A percentile compares a stretch with the other conserved stretches of the same genome.
These are phyloP conservation scores for Wickerhamia fluorescens DNA, from an alignment of 805 yeast genomes.

Conservation along the genomic window DNA sequence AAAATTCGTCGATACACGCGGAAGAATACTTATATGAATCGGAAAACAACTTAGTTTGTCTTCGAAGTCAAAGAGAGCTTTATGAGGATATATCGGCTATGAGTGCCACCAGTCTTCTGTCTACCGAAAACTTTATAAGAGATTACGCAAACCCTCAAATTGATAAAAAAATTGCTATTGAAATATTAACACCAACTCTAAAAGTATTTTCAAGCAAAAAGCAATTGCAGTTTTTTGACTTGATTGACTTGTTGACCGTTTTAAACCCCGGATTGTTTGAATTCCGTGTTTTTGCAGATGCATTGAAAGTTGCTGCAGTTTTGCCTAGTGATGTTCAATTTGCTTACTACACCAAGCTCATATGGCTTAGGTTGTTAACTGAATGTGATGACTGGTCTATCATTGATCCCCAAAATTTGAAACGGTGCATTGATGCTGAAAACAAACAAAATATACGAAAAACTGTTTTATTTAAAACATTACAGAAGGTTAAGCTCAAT, in stretches of 20 bases:
- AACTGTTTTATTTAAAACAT: conserved; percentile 41
- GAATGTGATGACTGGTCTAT: conserved; percentile 45
- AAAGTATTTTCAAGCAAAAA: conserved; percentile 27
- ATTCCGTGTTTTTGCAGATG: conserved; percentile 25
- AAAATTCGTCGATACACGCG: conserved; percentile 3
- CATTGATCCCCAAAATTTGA: conserved; percentile 26
- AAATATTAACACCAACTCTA: conserved; percentile 16
- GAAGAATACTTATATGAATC: conserved; percentile 32
- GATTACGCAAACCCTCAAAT: conserved; percentile 9
- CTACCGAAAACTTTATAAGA: conserved; percentile 19
- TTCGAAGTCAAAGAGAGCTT: conserved; percentile 43
- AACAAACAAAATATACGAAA: conserved; percentile 31
- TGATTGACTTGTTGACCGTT: conserved; percentile 47
- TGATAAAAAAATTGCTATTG: conserved; percentile 6
- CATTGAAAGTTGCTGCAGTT: conserved; percentile 46
- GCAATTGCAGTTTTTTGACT: conserved; percentile 35
- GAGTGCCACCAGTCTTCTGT: conserved; percentile 17
- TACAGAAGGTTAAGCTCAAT: conserved; percentile 9
- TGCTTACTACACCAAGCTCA: conserved; percentile 14
- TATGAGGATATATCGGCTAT: conserved; percentile 16
- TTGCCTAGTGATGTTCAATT: conserved; percentile 19
- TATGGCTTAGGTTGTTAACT: conserved; percentile 57
- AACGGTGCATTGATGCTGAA: conserved; percentile 30
- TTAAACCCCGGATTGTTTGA: conserved; percentile 24
- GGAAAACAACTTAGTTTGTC: conserved; percentile 41